Conservation (phyloP, 2,329 filamentous ascomycete genomes). For the Trichoderma polysporum region DNA sequence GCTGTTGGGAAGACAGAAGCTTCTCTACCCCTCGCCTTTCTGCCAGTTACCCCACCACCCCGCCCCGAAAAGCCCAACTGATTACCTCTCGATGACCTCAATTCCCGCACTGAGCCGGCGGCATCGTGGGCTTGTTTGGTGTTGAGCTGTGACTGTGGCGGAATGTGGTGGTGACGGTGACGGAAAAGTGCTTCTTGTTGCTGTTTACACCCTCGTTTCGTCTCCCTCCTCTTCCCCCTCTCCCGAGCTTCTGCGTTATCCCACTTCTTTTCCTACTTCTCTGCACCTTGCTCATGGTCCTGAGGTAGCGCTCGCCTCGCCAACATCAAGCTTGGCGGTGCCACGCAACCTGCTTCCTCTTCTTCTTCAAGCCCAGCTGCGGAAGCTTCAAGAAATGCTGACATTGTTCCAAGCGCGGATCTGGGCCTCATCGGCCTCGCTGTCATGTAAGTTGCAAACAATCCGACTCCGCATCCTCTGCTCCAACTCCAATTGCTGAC, state of each 20-base stretch:
- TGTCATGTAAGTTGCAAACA: constrained; percentile 66
- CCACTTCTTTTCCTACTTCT: constrained; percentile 21
- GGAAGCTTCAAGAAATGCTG: constrained; percentile 50
- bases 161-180: neutral
- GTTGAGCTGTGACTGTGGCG: neutral
- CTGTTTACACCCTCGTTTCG: neutral
- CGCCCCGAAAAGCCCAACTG: constrained; percentile 31
- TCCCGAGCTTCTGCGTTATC: neutral
- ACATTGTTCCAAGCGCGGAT: constrained; percentile 69
- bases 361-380: constrained; percentile 27
- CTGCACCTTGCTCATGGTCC: constrained; percentile 38
- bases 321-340: constrained; percentile 68
- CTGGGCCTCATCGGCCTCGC: constrained; percentile 90
- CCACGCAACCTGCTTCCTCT: constrained; percentile 43
- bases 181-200: neutral
- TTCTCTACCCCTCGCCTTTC: constrained; percentile 25
- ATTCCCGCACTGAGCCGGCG: constrained; percentile 35
- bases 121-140: constrained; percentile 26
- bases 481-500: constrained; percentile 25
- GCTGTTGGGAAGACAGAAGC: constrained; percentile 15
- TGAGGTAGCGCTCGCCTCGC: constrained; percentile 68
- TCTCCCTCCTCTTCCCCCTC: neutral
- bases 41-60: constrained; percentile 42
- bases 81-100: constrained; percentile 33
- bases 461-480: constrained; percentile 9